Conservation (phyloP, 768 basidiomycete genomes). For the Lyophyllum decastes region DNA sequence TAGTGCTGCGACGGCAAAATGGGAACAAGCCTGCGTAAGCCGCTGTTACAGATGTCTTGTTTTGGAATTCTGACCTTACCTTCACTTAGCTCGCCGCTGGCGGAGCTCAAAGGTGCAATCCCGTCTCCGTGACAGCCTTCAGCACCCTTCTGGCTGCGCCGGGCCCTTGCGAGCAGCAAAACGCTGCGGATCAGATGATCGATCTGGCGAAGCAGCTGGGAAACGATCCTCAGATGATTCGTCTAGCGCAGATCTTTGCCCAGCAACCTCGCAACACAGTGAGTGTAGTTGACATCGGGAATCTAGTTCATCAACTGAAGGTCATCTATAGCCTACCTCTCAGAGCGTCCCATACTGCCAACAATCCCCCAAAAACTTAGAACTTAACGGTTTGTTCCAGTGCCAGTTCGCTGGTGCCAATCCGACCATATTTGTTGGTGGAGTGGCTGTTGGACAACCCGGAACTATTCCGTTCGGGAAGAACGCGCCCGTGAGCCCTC, state of each 20-base stretch:
- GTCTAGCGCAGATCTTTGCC: conserved; percentile 49
- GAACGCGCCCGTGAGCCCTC: conserved; percentile 37
- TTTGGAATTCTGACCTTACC: neutral
- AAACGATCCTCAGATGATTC: conserved; percentile 49
- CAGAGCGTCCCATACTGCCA: conserved; percentile 54
- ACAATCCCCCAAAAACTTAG: conserved; percentile 47
- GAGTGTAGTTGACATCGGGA: conserved; percentile 15
- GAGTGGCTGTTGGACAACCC: conserved; percentile 37
- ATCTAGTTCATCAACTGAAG: neutral
- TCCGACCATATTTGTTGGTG: conserved; percentile 45
- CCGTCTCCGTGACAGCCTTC: conserved; percentile 55
- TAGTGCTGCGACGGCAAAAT: conserved; percentile 37
- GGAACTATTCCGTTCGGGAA: conserved; percentile 59
- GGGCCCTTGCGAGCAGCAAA: conserved; percentile 56
- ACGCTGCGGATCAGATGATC: conserved; percentile 55
- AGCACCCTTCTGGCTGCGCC: conserved; percentile 59
- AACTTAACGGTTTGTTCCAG: conserved; percentile 58
- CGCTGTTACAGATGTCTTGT: neutral
- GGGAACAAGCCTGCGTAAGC: conserved; percentile 52
- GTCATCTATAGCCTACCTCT: conserved; percentile 36
- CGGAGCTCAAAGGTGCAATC: conserved; percentile 59
- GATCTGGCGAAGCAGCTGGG: conserved; percentile 45
- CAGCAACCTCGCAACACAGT: conserved; percentile 63
- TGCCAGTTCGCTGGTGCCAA: conserved; percentile 56
- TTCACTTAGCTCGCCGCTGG: conserved; percentile 48